phyloP scores from a whole-genome alignment of 2,329 filamentous ascomycete genomes.

The Aureobasidium sp. region DNA sequence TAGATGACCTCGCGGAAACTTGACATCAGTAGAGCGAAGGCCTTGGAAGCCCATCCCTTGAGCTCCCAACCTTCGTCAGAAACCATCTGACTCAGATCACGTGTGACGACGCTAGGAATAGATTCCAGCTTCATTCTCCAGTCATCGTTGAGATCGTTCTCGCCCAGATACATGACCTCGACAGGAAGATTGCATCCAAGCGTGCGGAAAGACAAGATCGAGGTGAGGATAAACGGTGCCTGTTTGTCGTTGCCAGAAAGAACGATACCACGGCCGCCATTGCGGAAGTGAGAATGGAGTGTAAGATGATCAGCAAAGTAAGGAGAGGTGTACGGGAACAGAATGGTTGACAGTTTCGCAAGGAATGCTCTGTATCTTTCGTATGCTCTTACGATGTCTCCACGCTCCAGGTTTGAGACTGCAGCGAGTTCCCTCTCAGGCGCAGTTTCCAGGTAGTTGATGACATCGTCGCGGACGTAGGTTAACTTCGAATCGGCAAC shows the following conservation, averaged over 20 bases:
- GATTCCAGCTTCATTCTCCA: slow-evolving; percentile 47
- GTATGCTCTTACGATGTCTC: slow-evolving; percentile 45
- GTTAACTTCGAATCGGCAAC: slow-evolving; percentile 37
- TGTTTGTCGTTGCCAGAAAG: slow-evolving; percentile 52
- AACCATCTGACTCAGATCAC: slow-evolving; percentile 52
- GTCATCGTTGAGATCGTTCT: slow-evolving; percentile 49
- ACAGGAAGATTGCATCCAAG: slow-evolving; percentile 44
- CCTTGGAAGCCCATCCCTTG: slow-evolving; percentile 53
- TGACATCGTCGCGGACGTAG: slow-evolving; percentile 46
- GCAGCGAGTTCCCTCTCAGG: slow-evolving; percentile 23
- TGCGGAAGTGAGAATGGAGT: slow-evolving; percentile 46
- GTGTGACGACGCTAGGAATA: slow-evolving; percentile 47
- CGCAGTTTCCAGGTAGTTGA: slow-evolving; percentile 39
- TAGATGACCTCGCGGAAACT: slow-evolving; percentile 55
- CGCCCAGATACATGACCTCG: slow-evolving; percentile 50
- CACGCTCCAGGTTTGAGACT: slow-evolving; percentile 29
- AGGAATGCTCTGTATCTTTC: slow-evolving; percentile 48
- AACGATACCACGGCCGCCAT: slow-evolving; percentile 49
- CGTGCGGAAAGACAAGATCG: slow-evolving; percentile 43
- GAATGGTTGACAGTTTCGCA: slow-evolving; percentile 40
- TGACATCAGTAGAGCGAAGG: slow-evolving; percentile 52
- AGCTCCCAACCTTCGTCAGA: slow-evolving; percentile 51
- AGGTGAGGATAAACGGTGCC: slow-evolving; percentile 47
- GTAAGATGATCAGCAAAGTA: slow-evolving; percentile 53
- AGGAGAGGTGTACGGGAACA: slow-evolving; percentile 46